A percentile compares a stretch with the other conserved stretches of the same genome.
These are phyloP conservation scores for Eucalyptus regnans DNA, from an alignment of 345 rosid species.

Conservation along the genomic window DNA sequence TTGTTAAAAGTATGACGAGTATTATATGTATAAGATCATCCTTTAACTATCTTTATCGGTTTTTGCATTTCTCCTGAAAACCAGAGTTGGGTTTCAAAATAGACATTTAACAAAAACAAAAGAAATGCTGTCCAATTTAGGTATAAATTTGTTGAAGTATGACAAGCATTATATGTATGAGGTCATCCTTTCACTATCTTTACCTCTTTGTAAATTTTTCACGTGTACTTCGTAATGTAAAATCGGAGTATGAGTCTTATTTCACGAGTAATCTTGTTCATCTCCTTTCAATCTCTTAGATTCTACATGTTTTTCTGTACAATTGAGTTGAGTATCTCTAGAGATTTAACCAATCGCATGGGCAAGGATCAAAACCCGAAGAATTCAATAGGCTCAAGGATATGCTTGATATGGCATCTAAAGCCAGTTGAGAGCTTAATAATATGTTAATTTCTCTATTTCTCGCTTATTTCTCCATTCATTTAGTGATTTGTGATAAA, in stretches of 20 bases:
- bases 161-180: neutral
- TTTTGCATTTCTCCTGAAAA: neutral
- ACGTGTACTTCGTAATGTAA: neutral
- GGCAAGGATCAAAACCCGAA: neutral
- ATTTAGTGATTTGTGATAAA: accelerated
- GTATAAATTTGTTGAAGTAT: neutral
- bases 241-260: neutral
- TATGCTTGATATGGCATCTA: neutral
- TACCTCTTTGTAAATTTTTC: neutral
- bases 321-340: neutral
- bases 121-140: neutral
- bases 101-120: neutral
- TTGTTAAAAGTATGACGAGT: neutral
- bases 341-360: neutral
- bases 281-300: neutral
- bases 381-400: neutral
- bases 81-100: neutral
- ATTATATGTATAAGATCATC: neutral
- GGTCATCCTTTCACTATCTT: neutral
- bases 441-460: neutral
- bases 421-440: neutral
- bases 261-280: neutral
- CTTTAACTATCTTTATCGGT: neutral
- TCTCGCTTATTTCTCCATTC: neutral
- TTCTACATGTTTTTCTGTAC: neutral